phyloP scores from a whole-genome alignment of 2,329 filamentous ascomycete species.

The Tricladium varicosporioides region DNA sequence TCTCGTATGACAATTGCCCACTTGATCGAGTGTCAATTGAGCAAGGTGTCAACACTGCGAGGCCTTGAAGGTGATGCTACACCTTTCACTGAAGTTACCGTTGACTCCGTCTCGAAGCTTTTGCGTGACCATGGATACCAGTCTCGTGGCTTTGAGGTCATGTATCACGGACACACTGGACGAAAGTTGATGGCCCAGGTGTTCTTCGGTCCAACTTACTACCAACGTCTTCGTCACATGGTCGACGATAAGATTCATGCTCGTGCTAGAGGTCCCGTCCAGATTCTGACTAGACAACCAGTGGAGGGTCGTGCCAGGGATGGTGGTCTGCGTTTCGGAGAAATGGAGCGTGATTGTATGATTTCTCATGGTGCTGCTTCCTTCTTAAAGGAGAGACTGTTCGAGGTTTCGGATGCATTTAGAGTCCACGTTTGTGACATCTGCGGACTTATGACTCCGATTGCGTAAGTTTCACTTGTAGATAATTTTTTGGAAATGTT shows the following conservation, averaged over 20 bases:
- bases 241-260: conserved; percentile 99
- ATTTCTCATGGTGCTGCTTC: conserved; percentile 98
- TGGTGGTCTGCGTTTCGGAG: conserved; percentile 97
- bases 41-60: conserved; percentile 90
- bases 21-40: conserved; percentile 97
- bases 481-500: conserved; percentile 5
- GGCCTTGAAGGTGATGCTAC: conserved; percentile 97
- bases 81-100: conserved; percentile 95
- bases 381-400: conserved; percentile 95
- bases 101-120: conserved; percentile 85
- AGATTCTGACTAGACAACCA: conserved; percentile 95
- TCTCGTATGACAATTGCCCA: conserved; percentile 99
- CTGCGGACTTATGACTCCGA: conserved; percentile 97
- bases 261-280: conserved; percentile 91
- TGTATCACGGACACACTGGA: conserved; percentile 98
- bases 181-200: conserved; percentile 91
- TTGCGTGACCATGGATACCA: conserved; percentile 91
- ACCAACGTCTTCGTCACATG: conserved; percentile 98
- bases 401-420: conserved; percentile 97
- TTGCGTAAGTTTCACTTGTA: conserved; percentile 71
- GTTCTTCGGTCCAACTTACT: conserved; percentile 97
- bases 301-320: conserved; percentile 98
- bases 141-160: conserved; percentile 93
- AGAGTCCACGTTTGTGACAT: conserved; percentile 98
- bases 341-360: conserved; percentile 99